phyloP scores from a whole-genome alignment of 2,329 filamentous ascomycete genomes.

The Calonectria multiphialidica region DNA sequence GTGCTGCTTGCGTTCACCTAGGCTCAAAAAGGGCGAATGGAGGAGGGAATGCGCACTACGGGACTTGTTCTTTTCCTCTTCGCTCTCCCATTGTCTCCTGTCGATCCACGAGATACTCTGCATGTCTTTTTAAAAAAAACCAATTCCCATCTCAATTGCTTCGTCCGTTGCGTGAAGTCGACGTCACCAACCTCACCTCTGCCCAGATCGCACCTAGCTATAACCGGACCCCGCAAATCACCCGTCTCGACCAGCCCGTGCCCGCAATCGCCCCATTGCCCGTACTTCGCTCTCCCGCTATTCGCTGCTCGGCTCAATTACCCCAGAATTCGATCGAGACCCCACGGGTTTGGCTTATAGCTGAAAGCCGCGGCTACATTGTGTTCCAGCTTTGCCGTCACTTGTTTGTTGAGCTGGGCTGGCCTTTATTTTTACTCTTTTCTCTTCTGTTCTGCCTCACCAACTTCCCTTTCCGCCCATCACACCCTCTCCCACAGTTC shows the following conservation, averaged over 20 bases:
- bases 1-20: background rate
- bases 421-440: slow-evolving; percentile 5
- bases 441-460: background rate
- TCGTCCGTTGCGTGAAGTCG: background rate
- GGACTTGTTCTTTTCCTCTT: background rate
- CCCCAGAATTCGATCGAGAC: slow-evolving; percentile 38
- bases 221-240: slow-evolving; percentile 14
- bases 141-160: background rate
- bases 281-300: slow-evolving; percentile 32
- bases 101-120: background rate
- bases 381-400: slow-evolving; percentile 12
- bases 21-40: background rate
- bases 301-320: slow-evolving; percentile 41
- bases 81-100: background rate
- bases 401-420: slow-evolving; percentile 1
- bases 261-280: slow-evolving; percentile 14
- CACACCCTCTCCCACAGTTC: slow-evolving; percentile 12
- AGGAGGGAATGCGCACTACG: background rate
- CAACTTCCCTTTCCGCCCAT: slow-evolving; percentile 1
- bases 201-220: slow-evolving; percentile 1
- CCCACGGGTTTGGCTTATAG: slow-evolving; percentile 41
- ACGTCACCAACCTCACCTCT: slow-evolving; percentile 8
- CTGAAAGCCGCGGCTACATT: slow-evolving; percentile 41
- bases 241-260: background rate
- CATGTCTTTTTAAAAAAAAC: background rate